These are phyloP conservation scores for Krasilnikovozyma curviuscula DNA, from an alignment of 768 basidiomycete species.

Conservation along the genomic window DNA sequence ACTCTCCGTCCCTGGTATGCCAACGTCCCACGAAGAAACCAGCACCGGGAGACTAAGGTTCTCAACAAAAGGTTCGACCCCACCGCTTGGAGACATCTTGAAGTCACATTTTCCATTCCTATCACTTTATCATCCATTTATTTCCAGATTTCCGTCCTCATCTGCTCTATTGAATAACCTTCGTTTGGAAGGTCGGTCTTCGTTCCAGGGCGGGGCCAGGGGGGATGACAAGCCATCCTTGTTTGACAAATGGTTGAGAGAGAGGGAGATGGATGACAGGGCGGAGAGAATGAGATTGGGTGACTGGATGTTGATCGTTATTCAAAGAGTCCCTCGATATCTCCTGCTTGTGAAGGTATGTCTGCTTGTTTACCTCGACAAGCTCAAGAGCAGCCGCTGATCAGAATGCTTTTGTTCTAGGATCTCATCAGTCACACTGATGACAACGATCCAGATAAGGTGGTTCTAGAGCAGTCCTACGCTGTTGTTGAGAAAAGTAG, in stretches of 20 bases:
- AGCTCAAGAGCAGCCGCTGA: neutral
- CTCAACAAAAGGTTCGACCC: too few species aligned
- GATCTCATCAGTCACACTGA: slow-evolving; percentile 55
- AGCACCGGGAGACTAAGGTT: too few species aligned
- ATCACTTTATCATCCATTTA: slow-evolving; percentile 66
- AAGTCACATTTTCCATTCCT: slow-evolving; percentile 72
- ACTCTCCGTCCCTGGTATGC: too few species aligned
- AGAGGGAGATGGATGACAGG: slow-evolving; percentile 46
- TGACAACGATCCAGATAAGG: slow-evolving; percentile 46
- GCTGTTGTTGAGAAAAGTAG: slow-evolving; percentile 55
- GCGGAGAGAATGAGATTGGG: slow-evolving; percentile 58
- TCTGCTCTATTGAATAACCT: slow-evolving; percentile 41
- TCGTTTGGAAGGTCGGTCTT: slow-evolving; percentile 2
- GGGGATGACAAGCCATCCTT: slow-evolving; percentile 32
- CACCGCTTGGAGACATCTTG: too few species aligned
- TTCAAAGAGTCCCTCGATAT: slow-evolving; percentile 75
- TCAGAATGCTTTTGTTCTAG: slow-evolving; percentile 4
- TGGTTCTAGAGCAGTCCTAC: slow-evolving; percentile 40
- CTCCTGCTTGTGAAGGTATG: slow-evolving; percentile 47
- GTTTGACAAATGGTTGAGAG: slow-evolving; percentile 45
- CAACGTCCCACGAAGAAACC: too few species aligned
- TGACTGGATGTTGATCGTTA: slow-evolving; percentile 69
- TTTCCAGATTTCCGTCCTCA: slow-evolving; percentile 54
- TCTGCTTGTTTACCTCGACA: too few species aligned
- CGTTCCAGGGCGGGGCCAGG: slow-evolving; percentile 14